A percentile compares a stretch with the other conserved stretches of the same genome.
Conservation (phyloP, 305 asterid species). For the Striga hermonthica region DNA sequence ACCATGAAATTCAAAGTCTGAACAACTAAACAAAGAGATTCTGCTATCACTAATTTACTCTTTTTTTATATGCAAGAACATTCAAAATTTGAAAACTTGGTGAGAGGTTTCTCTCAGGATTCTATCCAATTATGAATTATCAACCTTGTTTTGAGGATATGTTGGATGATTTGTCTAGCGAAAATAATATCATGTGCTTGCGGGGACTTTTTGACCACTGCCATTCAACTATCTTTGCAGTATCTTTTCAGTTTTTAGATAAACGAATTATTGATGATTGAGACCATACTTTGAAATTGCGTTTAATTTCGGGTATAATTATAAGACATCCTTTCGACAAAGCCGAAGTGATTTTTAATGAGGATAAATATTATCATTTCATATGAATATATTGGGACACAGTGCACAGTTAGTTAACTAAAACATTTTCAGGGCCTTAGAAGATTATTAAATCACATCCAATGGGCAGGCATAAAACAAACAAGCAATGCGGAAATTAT, state of each 20-base stretch:
- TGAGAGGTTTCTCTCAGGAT: background rate
- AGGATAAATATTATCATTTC: background rate
- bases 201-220: background rate
- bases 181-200: background rate
- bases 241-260: background rate
- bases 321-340: background rate
- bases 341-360: background rate
- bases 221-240: background rate
- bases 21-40: background rate
- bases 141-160: background rate
- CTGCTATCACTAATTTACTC: background rate
- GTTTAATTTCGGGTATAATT: background rate
- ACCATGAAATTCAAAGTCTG: background rate
- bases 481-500: background rate
- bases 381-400: background rate
- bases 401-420: too few species aligned
- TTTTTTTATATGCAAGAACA: background rate
- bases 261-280: background rate
- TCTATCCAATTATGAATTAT: background rate
- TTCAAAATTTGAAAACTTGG: background rate
- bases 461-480: background rate
- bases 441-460: background rate
- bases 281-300: background rate
- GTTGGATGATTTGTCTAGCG: background rate
- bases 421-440: background rate